phyloP scores from a whole-genome alignment of 2,329 filamentous ascomycete genomes.

The Pseudophaeomoniella oleicola region DNA sequence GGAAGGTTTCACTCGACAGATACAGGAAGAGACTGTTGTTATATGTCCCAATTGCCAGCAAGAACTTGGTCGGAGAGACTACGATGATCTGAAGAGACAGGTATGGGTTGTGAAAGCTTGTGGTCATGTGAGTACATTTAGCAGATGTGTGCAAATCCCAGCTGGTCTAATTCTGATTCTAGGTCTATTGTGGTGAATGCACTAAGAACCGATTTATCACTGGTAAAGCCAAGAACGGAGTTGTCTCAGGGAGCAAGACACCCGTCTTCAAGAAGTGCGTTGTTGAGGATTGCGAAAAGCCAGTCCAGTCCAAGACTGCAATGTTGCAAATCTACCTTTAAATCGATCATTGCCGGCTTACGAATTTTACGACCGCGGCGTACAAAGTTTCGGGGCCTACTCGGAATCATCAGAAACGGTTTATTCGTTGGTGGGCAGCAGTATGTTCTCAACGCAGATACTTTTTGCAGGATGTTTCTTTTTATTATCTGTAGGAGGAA shows the following conservation, averaged over 20 bases:
- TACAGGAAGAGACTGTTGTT: slow-evolving; percentile 55
- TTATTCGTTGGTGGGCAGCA: too few relatives aligned
- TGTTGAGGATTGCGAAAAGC: slow-evolving; percentile 25
- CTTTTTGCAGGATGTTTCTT: too few relatives aligned
- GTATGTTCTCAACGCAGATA: too few relatives aligned
- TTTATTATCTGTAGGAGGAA: too few relatives aligned
- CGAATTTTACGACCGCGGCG: slow-evolving; percentile 1
- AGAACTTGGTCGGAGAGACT: slow-evolving; percentile 63
- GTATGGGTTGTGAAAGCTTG: slow-evolving; percentile 88
- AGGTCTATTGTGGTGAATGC: slow-evolving; percentile 36
- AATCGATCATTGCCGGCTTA: slow-evolving; percentile 6
- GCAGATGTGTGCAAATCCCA: not conserved
- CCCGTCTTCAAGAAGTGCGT: slow-evolving; percentile 26
- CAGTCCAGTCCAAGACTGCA: slow-evolving; percentile 20
- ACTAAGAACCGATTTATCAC: slow-evolving; percentile 23
- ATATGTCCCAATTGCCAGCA: slow-evolving; percentile 78
- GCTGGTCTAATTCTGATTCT: slow-evolving; percentile 3
- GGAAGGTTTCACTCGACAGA: slow-evolving; percentile 68
- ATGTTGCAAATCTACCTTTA: slow-evolving; percentile 35
- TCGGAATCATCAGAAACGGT: too few relatives aligned
- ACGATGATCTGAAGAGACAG: slow-evolving; percentile 52
- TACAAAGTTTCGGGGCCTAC: too few relatives aligned
- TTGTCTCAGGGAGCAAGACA: slow-evolving; percentile 17
- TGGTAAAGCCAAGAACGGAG: slow-evolving; percentile 9
- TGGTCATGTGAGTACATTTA: slow-evolving; percentile 68